These are phyloP conservation scores for Phytophthora aleatoria DNA, from an alignment of 352 stramenopile genomes.

Conservation along the genomic window DNA sequence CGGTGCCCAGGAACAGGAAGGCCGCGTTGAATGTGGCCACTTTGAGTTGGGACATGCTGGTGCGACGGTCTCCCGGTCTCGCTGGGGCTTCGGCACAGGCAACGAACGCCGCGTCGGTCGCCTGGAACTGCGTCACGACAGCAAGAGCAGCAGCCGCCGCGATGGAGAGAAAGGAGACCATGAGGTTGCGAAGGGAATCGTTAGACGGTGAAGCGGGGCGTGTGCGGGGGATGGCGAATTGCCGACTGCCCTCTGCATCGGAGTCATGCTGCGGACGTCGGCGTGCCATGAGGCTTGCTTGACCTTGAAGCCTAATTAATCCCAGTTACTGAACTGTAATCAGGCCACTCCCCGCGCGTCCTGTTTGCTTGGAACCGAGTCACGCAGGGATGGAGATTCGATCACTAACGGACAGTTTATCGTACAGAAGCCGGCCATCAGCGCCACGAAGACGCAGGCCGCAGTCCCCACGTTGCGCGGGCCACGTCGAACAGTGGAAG, in stretches of 20 bases:
- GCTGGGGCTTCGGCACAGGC: slow-evolving; percentile 50
- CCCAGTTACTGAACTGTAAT: slow-evolving; percentile 4
- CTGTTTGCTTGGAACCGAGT: slow-evolving; percentile 24
- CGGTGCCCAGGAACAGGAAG: slow-evolving; percentile 60
- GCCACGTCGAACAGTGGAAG: slow-evolving; percentile 32
- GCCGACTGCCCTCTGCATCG: slow-evolving; percentile 29
- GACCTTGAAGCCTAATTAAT: not conserved
- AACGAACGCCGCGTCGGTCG: slow-evolving; percentile 42
- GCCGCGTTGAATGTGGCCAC: slow-evolving; percentile 70
- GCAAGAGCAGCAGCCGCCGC: slow-evolving; percentile 19
- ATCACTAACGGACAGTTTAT: slow-evolving; percentile 28
- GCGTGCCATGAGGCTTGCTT: slow-evolving; percentile 15
- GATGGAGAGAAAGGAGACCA: slow-evolving; percentile 42
- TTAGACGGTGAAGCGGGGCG: not conserved
- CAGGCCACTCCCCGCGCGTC: slow-evolving; percentile 28
- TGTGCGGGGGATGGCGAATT: slow-evolving; percentile 28
- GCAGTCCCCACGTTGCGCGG: slow-evolving; percentile 8
- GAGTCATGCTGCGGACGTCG: slow-evolving; percentile 5
- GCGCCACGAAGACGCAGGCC: not conserved
- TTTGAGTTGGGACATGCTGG: slow-evolving; percentile 57
- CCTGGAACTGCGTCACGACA: slow-evolving; percentile 17
- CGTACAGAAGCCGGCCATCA: slow-evolving; percentile 16
- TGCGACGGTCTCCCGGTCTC: slow-evolving; percentile 47
- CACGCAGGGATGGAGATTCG: slow-evolving; percentile 21
- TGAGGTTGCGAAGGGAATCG: slow-evolving; percentile 21